Evolutionary conservation across 1,284 basidiomycete species (phyloP).

Genomic region (Abortiporus biennis): DNA sequence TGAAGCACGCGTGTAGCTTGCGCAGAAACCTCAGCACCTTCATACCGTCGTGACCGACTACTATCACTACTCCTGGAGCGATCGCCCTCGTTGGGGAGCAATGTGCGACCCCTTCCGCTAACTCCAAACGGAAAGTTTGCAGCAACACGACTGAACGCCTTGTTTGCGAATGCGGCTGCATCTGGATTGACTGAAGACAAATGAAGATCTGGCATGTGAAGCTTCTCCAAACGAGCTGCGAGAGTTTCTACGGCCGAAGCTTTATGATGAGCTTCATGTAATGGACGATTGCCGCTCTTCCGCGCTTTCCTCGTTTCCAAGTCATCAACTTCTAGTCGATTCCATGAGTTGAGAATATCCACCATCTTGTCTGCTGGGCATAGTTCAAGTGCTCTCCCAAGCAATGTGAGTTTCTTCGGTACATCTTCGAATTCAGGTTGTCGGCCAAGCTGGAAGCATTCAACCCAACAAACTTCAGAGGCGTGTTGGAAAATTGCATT

Average conservation of each 20-base stretch:
- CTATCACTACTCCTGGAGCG: conserved; percentile 32
- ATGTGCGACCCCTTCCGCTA: conserved; percentile 40
- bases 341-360: conserved; percentile 72
- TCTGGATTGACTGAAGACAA: conserved; percentile 56
- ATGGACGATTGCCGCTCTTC: conserved; percentile 10
- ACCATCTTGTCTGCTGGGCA: conserved; percentile 77
- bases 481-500: conserved; percentile 52
- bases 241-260: conserved; percentile 41
- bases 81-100: conserved; percentile 34
- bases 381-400: conserved; percentile 84
- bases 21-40: conserved; percentile 56
- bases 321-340: conserved; percentile 58
- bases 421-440: conserved; percentile 71
- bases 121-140: conserved; percentile 71
- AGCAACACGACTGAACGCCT: conserved; percentile 68
- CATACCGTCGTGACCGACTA: conserved; percentile 33
- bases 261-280: conserved; percentile 9
- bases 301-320: conserved; percentile 35
- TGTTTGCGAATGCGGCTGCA: conserved; percentile 65
- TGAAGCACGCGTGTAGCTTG: conserved; percentile 71
- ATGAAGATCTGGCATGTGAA: conserved; percentile 38
- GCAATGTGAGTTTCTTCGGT: conserved; percentile 58
- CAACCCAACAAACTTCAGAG: conserved; percentile 79
- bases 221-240: conserved; percentile 45
- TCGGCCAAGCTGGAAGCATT: conserved; percentile 80